Evolutionary conservation across 2,329 filamentous ascomycete species (phyloP), one percentile per base, ranked within the genome.

Genomic region (Fusarium torulosum): DNA sequence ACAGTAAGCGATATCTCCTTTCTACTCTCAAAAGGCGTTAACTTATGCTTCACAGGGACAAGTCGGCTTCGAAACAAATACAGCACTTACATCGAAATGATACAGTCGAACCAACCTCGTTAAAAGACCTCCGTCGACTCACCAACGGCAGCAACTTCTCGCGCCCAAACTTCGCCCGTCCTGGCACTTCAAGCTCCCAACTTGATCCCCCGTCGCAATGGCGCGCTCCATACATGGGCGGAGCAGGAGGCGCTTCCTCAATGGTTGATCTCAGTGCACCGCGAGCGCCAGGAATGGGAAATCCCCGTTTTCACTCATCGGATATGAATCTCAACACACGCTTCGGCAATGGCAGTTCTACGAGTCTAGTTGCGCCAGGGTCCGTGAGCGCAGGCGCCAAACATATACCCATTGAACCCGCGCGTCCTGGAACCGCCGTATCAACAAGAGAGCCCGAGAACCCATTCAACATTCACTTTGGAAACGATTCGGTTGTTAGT

Each of bases 401-500:
- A n/a, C 35, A 37, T 8, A 60, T 63, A 33, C 70, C 75, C 7
- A 55, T 59, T 8, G 77, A 76, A 5, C 64, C 74, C 19, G 75
- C 72, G 21, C 58, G 78, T 57, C 81, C 78, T 14, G 78, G 73
- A 15, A 81, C 77, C 15, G 74, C 76, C 7, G 73, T 61, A 6
- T 75, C 77, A 6, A 77, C 72, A 23, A 78, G 75, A 43, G 76
- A 79, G 6, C 82, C 81, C 77, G 77, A 82, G 8, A 83, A 82
- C 60, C 82, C 84, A 0, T 76, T 85, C n/a, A 81, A 85, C 14
- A 78, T 83, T 31, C 80, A 84, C 58, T 83, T 82, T 60, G 68
- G 72, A n/a, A 66, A 79, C 70, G 59, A 75, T 69, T 50, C 69
- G 45, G 44, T 70, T 50, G 61, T 72, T 17, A 73, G 68, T 9